phyloP scores from a whole-genome alignment of 257 asterid genomes.

The Eucommia ulmoides region DNA sequence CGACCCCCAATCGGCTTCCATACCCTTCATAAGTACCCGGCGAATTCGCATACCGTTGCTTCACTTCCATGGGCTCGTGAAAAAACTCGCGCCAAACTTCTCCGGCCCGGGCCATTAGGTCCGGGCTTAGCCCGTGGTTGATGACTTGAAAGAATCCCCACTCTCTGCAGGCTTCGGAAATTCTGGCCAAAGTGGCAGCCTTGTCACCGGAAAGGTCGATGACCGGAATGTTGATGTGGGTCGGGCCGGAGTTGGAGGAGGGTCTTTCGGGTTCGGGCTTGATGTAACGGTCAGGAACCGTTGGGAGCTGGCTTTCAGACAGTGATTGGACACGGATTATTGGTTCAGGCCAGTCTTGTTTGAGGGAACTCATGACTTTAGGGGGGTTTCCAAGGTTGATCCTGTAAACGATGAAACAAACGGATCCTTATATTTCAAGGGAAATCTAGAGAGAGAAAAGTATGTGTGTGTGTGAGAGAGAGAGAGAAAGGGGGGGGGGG shows the following conservation, averaged over 20 bases:
- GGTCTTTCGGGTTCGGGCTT: slow-evolving; percentile 11
- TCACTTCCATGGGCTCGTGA: slow-evolving; percentile 9
- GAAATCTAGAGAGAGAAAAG: background rate
- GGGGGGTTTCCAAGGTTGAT: background rate
- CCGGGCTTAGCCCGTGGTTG: slow-evolving; percentile 8
- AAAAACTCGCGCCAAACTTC: slow-evolving; percentile 7
- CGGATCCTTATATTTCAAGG: background rate
- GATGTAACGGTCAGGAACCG: slow-evolving; percentile 9
- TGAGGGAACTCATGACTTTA: slow-evolving; percentile 4
- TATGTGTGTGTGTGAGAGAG: background rate
- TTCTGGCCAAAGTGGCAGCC: background rate
- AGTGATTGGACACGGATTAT: slow-evolving; percentile 8
- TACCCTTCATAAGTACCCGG: slow-evolving; percentile 9
- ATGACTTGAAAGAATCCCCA: slow-evolving; percentile 12
- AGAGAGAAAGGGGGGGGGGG: background rate
- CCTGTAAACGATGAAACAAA: background rate
- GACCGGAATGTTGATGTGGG: slow-evolving; percentile 1
- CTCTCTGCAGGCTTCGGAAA: slow-evolving; percentile 2
- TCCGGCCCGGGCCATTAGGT: slow-evolving; percentile 5
- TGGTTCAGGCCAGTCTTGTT: slow-evolving; percentile 14
- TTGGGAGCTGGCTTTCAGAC: background rate
- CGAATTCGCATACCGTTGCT: slow-evolving; percentile 5
- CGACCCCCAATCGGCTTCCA: slow-evolving; percentile 5
- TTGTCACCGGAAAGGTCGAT: slow-evolving; percentile 2
- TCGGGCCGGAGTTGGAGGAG: background rate